A percentile compares a stretch with the other conserved stretches of the same genome.
Conservation (phyloP, 495 filamentous ascomycete genomes). For the Schizothecium vesticola region DNA sequence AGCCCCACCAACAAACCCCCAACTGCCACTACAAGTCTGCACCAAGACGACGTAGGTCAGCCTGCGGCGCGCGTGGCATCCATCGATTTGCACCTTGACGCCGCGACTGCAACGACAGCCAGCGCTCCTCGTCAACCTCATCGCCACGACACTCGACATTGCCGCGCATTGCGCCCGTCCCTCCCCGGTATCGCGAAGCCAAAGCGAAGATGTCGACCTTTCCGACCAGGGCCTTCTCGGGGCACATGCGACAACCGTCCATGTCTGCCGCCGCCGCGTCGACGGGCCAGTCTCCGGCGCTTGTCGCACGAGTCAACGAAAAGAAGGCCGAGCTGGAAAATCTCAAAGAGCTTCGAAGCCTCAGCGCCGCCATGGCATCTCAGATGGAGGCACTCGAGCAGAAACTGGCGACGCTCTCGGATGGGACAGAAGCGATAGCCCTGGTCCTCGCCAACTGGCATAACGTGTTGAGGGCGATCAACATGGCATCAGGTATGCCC, state of each 20-base stretch:
- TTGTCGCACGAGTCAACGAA: slow-evolving; percentile 83
- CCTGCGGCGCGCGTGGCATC: slow-evolving; percentile 6
- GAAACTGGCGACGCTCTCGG: slow-evolving; percentile 79
- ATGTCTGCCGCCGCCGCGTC: slow-evolving; percentile 42
- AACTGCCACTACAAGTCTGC: background rate
- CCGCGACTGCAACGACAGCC: background rate
- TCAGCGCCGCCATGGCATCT: slow-evolving; percentile 77
- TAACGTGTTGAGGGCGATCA: slow-evolving; percentile 86
- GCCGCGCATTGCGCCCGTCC: background rate
- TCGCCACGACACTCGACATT: slow-evolving; percentile 3
- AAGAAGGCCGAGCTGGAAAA: slow-evolving; percentile 93
- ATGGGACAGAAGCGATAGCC: slow-evolving; percentile 94
- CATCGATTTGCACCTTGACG: background rate
- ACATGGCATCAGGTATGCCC: slow-evolving; percentile 85
- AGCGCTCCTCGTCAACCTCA: background rate
- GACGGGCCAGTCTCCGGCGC: slow-evolving; percentile 67
- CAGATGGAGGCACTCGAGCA: slow-evolving; percentile 90
- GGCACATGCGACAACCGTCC: slow-evolving; percentile 59
- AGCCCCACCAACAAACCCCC: slow-evolving; percentile 11
- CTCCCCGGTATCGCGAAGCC: background rate
- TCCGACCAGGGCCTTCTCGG: slow-evolving; percentile 52
- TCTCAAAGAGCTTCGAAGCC: slow-evolving; percentile 76
- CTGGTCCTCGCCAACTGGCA: slow-evolving; percentile 93
- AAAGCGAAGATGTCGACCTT: slow-evolving; percentile 28
- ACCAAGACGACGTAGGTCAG: background rate